Evolutionary conservation across 139 green algal genomes (phyloP).

Genomic region (Edaphochlamys debaryana): DNA sequence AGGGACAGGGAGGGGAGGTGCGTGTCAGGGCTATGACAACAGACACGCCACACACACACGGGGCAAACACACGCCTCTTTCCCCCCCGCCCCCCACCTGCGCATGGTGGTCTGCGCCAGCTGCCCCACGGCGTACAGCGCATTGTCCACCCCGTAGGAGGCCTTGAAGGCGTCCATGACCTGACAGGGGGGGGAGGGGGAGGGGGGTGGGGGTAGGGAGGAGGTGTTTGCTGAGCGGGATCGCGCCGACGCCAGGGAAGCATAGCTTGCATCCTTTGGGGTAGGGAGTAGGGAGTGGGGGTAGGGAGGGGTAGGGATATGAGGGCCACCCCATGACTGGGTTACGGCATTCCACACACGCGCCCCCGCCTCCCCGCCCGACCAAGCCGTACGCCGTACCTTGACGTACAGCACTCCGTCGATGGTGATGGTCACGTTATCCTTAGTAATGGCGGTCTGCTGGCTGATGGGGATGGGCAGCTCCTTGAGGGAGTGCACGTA

Average conservation of each 20-base stretch:
- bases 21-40: too few relatives aligned
- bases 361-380: too few relatives aligned
- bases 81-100: conserved; percentile 43
- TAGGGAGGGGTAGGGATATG: too few relatives aligned
- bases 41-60: too few relatives aligned
- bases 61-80: neutral
- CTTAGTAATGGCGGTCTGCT: conserved; percentile 96
- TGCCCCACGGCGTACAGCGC: conserved; percentile 92
- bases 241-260: neutral
- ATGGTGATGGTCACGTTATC: conserved; percentile 98
- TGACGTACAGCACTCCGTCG: conserved; percentile 97
- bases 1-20: neutral
- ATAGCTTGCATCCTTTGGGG: neutral
- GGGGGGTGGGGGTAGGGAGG: too few relatives aligned
- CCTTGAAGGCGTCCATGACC: conserved; percentile 88
- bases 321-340: too few relatives aligned
- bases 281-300: neutral
- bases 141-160: conserved; percentile 96
- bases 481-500: conserved; percentile 94
- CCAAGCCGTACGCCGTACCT: too few relatives aligned
- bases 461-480: conserved; percentile 86
- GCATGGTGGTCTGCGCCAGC: conserved; percentile 97
- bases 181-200: conserved; percentile 35
- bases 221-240: too few relatives aligned
- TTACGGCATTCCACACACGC: too few relatives aligned